Percentiles rank a stretch among this genome's conserved stretches.
Conservation (phyloP, 1,284 basidiomycete species). For the Marasmius fiardii region DNA sequence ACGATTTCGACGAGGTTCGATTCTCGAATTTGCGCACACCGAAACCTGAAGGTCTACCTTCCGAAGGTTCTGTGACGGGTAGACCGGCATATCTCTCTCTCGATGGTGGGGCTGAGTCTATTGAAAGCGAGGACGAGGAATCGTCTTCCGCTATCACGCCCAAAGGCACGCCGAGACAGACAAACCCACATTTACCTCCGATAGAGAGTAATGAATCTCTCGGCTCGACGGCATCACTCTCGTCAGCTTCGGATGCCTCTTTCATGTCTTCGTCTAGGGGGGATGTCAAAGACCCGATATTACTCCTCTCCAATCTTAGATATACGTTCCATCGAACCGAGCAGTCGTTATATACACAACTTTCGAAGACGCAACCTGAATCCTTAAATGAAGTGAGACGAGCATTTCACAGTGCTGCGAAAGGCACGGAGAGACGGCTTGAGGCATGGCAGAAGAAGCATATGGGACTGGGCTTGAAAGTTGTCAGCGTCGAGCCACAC, state of each 20-base stretch:
- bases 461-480: constrained; percentile 20
- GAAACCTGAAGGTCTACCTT: constrained; percentile 10
- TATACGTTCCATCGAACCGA: constrained; percentile 57
- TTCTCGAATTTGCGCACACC: constrained; percentile 19
- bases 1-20: constrained; percentile 26
- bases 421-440: constrained; percentile 47
- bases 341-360: constrained; percentile 51
- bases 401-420: constrained; percentile 48
- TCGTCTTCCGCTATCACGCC: constrained; percentile 14
- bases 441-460: constrained; percentile 66
- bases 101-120: background rate
- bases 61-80: background rate
- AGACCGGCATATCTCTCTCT: background rate
- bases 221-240: background rate
- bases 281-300: constrained; percentile 28
- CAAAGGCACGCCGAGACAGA: constrained; percentile 1
- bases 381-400: constrained; percentile 63
- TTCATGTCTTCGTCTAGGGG: constrained; percentile 15
- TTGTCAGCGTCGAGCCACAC: background rate
- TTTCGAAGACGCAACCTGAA: constrained; percentile 40
- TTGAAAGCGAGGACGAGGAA: background rate
- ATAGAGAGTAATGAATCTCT: background rate
- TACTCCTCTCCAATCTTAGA: constrained; percentile 47
- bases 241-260: constrained; percentile 8
- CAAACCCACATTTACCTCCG: background rate